A percentile compares a stretch with the other conserved stretches of the same genome.
Evolutionary conservation across 2,329 filamentous ascomycete species (phyloP).

Genomic region (Sordariomycetes sp.): DNA sequence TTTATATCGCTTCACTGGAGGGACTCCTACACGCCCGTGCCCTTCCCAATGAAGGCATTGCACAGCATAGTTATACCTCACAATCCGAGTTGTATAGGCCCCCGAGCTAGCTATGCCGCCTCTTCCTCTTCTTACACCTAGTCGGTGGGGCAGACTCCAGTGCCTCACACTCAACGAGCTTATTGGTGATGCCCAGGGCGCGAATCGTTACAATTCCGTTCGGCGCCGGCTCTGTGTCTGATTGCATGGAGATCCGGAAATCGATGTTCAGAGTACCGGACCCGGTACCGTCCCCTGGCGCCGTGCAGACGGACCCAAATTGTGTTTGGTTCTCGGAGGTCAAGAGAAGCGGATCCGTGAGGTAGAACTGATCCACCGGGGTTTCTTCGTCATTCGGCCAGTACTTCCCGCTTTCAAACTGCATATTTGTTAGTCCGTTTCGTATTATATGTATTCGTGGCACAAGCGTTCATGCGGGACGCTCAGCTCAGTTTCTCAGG

Average conservation of each 20-base stretch:
- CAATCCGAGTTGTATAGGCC: too few relatives aligned
- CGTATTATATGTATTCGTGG: too few relatives aligned
- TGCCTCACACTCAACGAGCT: not conserved
- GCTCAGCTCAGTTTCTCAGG: not conserved
- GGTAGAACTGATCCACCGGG: not conserved
- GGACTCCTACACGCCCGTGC: too few relatives aligned
- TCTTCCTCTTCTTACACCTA: too few relatives aligned
- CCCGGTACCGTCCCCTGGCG: not conserved
- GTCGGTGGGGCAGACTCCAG: not conserved
- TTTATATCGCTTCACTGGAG: too few relatives aligned
- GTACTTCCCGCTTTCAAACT: not conserved
- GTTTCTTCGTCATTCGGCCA: not conserved
- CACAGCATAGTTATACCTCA: too few relatives aligned
- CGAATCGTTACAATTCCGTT: not conserved
- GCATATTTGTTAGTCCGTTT: not conserved
- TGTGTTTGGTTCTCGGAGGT: not conserved
- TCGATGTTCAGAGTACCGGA: not conserved
- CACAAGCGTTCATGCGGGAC: too few relatives aligned
- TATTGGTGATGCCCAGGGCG: not conserved
- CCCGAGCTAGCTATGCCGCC: too few relatives aligned
- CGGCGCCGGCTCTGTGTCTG: not conserved
- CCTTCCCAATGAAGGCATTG: too few relatives aligned
- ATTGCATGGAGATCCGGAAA: not conserved
- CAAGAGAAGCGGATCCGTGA: constrained; percentile 1
- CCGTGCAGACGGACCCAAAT: constrained; percentile 1